These are phyloP conservation scores for Neonectria punicea DNA, from an alignment of 2,329 filamentous ascomycete species.

Conservation along the genomic window DNA sequence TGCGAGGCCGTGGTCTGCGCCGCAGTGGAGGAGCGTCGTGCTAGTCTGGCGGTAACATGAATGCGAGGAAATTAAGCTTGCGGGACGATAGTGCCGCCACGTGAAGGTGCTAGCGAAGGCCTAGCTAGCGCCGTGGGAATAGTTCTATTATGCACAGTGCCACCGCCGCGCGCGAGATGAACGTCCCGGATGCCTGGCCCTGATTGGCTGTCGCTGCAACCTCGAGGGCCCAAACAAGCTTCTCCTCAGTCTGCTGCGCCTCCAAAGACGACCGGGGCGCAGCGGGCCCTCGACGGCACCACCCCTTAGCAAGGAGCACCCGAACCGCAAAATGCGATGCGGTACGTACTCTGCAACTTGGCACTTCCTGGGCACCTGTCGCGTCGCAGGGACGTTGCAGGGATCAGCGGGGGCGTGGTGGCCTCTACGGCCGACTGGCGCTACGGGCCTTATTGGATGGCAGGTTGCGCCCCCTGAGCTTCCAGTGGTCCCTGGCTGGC, in stretches of 20 bases:
- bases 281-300: slow-evolving; percentile 11
- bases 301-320: not conserved
- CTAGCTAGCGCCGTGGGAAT: slow-evolving; percentile 27
- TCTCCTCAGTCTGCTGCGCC: slow-evolving; percentile 40
- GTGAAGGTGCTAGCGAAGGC: not conserved
- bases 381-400: slow-evolving; percentile 5
- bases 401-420: slow-evolving; percentile 4
- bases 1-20: slow-evolving; percentile 16
- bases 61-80: not conserved
- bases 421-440: not conserved
- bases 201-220: slow-evolving; percentile 36
- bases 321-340: not conserved
- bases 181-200: slow-evolving; percentile 20
- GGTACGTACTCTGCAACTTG: not conserved
- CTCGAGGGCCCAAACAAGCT: slow-evolving; percentile 39
- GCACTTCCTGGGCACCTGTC: not conserved
- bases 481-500: slow-evolving; percentile 6
- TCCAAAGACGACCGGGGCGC: slow-evolving; percentile 12
- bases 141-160: slow-evolving; percentile 32
- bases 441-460: slow-evolving; percentile 14
- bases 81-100: not conserved
- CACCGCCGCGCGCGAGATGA: slow-evolving; percentile 43
- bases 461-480: slow-evolving; percentile 9
- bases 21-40: not conserved
- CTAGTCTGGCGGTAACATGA: slow-evolving; percentile 23